A percentile compares a stretch with the other conserved stretches of the same genome.
Conservation (phyloP, 1,284 basidiomycete species). For the Cystobasidium slooffiae region DNA sequence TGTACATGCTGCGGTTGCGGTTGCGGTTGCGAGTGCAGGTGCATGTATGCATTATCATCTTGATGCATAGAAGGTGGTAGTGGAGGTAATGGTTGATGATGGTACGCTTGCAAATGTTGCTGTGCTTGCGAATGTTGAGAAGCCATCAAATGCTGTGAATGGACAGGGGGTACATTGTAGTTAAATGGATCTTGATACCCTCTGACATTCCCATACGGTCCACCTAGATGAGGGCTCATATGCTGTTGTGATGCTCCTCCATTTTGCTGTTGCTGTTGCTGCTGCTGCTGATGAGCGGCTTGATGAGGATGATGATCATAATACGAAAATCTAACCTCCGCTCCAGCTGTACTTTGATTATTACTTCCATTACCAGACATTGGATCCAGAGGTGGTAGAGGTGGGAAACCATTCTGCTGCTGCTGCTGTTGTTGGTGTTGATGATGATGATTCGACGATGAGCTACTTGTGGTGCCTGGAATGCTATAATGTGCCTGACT, state of each 20-base stretch:
- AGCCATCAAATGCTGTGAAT: neutral
- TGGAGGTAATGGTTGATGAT: constrained; percentile 7
- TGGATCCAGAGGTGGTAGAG: neutral
- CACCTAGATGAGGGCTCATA: neutral
- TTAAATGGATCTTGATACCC: constrained; percentile 7
- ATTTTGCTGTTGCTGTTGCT: constrained; percentile 8
- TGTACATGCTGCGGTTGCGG: constrained; percentile 7
- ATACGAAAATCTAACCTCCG: constrained; percentile 9
- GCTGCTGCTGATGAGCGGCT: neutral
- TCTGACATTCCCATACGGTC: constrained; percentile 2
- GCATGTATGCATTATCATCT: constrained; percentile 5
- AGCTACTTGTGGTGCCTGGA: neutral
- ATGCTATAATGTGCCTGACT: neutral
- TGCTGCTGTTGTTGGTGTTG: neutral
- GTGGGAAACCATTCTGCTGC: constrained; percentile 13
- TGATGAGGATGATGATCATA: constrained; percentile 10
- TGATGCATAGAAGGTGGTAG: constrained; percentile 13
- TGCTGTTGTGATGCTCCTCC: neutral
- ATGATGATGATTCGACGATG: neutral
- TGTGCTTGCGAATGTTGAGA: neutral
- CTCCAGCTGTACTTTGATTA: neutral
- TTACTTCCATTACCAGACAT: neutral
- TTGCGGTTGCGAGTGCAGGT: constrained; percentile 4
- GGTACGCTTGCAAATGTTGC: constrained; percentile 2
- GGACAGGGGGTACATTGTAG: neutral